Percentiles rank a stretch among this genome's conserved stretches.
phyloP scores from a whole-genome alignment of 352 stramenopile species.

The Phytophthora melonis region DNA sequence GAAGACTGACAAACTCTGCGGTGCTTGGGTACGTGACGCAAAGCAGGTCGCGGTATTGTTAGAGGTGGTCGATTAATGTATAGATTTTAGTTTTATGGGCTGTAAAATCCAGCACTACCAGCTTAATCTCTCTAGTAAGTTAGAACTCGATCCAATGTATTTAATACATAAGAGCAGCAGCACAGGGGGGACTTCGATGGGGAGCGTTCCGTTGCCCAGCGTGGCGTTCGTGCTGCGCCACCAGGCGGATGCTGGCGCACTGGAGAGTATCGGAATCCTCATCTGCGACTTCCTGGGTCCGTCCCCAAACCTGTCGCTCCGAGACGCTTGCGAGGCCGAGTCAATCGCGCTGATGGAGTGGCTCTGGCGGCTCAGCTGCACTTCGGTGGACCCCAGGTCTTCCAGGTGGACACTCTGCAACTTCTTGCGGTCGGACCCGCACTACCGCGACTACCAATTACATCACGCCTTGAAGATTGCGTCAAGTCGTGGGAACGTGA shows the following conservation, averaged over 20 bases:
- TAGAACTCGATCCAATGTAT: no score
- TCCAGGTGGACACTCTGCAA: neutral
- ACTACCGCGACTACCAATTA: neutral
- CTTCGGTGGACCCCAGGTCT: neutral
- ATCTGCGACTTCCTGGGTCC: constrained; percentile 1
- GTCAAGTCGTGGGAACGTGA: constrained; percentile 1
- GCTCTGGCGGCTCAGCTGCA: neutral
- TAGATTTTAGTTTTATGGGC: no score
- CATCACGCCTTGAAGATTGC: neutral
- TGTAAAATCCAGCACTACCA: no score
- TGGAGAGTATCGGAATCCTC: neutral
- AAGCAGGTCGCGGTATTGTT: no score
- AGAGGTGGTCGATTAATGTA: no score
- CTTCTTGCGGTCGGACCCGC: neutral
- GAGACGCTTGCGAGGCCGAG: neutral
- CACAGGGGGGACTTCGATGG: neutral
- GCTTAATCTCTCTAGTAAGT: no score
- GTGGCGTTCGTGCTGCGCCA: neutral
- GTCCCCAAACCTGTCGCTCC: neutral
- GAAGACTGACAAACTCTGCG: no score
- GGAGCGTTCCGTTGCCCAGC: neutral
- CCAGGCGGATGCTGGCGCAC: neutral
- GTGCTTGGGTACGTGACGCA: no score
- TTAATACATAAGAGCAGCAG: no score
- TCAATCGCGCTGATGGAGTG: neutral